phyloP scores from a whole-genome alignment of 768 basidiomycete species.

The Erythrobasidium yunnanense region DNA sequence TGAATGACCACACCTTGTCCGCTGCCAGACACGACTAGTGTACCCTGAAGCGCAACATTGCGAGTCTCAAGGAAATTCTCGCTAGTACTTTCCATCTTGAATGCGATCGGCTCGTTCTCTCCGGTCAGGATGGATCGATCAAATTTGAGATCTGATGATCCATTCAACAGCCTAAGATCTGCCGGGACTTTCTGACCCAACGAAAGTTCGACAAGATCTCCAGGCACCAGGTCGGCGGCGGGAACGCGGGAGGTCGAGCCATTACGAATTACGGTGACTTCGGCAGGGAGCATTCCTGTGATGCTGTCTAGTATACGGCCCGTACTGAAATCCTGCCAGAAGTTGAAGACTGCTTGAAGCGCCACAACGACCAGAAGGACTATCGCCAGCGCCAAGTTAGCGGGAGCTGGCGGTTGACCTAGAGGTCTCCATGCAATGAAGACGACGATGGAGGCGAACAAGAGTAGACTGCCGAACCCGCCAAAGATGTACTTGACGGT shows the following conservation, averaged over 20 bases:
- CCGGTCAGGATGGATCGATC: conserved; percentile 60
- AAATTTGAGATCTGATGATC: conserved; percentile 52
- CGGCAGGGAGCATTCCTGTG: conserved; percentile 40
- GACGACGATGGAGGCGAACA: conserved; percentile 51
- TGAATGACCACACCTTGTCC: conserved; percentile 24
- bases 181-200: conserved; percentile 41
- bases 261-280: conserved; percentile 40
- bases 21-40: conserved; percentile 39
- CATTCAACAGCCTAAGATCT: conserved; percentile 46
- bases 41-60: conserved; percentile 55
- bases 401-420: conserved; percentile 50
- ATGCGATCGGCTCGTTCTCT: conserved; percentile 45
- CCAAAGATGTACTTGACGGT: conserved; percentile 51
- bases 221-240: conserved; percentile 15
- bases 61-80: conserved; percentile 48
- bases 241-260: conserved; percentile 22
- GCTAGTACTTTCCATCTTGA: conserved; percentile 45
- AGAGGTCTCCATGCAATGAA: conserved; percentile 57
- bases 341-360: conserved; percentile 36
- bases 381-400: conserved; percentile 55
- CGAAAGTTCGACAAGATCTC: conserved; percentile 24
- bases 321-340: conserved; percentile 49
- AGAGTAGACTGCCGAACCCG: conserved; percentile 53
- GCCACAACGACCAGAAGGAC: conserved; percentile 47
- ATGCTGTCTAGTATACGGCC: conserved; percentile 55